Conservation (phyloP, 495 filamentous ascomycete species). For the Penicillium waksmanii region DNA sequence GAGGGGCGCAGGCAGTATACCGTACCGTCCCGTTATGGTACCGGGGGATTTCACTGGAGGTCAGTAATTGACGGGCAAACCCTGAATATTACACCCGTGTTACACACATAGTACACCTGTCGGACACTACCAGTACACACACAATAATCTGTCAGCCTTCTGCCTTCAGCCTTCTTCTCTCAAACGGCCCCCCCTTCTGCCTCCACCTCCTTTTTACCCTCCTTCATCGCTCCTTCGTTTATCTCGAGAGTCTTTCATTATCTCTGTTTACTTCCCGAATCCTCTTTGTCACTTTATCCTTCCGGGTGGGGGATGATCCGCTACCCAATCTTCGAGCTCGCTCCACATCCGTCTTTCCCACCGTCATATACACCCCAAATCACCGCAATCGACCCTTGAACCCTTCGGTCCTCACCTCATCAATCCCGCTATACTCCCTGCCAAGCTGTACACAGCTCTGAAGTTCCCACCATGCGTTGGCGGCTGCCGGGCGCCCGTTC, state of each 20-base stretch:
- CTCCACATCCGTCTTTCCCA: slow-evolving; percentile 23
- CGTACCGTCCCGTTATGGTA: neutral
- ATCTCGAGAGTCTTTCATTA: slow-evolving; percentile 7
- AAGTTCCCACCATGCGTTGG: slow-evolving; percentile 51
- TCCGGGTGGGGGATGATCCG: slow-evolving; percentile 32
- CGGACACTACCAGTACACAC: slow-evolving; percentile 31
- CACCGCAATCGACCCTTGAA: slow-evolving; percentile 7
- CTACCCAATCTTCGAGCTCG: slow-evolving; percentile 30
- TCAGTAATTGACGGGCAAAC: no score
- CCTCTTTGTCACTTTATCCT: neutral
- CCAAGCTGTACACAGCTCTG: slow-evolving; percentile 21
- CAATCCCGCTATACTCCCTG: neutral
- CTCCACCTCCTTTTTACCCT: slow-evolving; percentile 9
- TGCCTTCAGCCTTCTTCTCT: slow-evolving; percentile 12
- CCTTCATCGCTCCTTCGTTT: neutral
- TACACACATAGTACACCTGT: neutral
- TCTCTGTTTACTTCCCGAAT: neutral
- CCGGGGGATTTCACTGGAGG: no score
- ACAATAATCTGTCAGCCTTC: slow-evolving; percentile 19
- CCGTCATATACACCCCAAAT: neutral
- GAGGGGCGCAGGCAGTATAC: neutral
- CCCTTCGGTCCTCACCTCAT: slow-evolving; percentile 5
- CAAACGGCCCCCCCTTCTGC: slow-evolving; percentile 4
- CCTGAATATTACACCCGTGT: neutral
- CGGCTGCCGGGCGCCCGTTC: slow-evolving; percentile 52